Evolutionary conservation across 78 protist species (phyloP).

Genomic region (Guillardia theta): DNA sequence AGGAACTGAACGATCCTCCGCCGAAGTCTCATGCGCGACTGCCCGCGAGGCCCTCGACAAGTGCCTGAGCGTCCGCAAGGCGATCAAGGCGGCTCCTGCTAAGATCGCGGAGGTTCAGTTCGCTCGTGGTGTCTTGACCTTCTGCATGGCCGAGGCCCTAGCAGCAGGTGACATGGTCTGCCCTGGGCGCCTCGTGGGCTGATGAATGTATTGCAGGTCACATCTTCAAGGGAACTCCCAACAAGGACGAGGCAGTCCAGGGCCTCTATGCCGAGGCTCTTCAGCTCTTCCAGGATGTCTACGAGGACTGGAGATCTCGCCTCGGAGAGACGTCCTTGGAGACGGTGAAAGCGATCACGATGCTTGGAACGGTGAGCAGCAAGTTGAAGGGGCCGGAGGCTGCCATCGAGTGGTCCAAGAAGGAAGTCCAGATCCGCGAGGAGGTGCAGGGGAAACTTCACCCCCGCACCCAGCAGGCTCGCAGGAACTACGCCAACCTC

Average conservation of each 20-base stretch:
- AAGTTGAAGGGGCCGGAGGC: background rate
- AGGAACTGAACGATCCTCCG: background rate
- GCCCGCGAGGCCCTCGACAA: conserved; percentile 6
- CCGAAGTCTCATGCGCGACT: background rate
- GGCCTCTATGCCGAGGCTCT: background rate
- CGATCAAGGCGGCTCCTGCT: background rate
- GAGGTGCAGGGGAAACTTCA: conserved; percentile 3
- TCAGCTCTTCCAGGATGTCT: background rate
- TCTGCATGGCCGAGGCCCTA: conserved; percentile 24
- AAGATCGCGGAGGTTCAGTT: conserved; percentile 9
- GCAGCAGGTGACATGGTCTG: too few relatives aligned
- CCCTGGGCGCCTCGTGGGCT: too few relatives aligned
- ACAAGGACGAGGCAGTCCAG: background rate
- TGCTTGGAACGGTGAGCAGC: background rate
- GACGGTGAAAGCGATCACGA: conserved; percentile 38
- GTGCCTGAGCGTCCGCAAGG: conserved; percentile 28
- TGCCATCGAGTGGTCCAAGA: conserved; percentile 1
- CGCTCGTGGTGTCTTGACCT: background rate
- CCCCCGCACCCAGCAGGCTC: conserved; percentile 29
- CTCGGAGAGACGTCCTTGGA: background rate
- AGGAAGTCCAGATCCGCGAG: conserved; percentile 16
- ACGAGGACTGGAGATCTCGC: conserved; percentile 24
- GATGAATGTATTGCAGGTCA: too few relatives aligned
- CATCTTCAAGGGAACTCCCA: background rate
- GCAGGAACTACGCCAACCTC: background rate